These are phyloP conservation scores for Fusarium oxysporum DNA, from an alignment of 2,329 filamentous ascomycete species.

Conservation along the genomic window DNA sequence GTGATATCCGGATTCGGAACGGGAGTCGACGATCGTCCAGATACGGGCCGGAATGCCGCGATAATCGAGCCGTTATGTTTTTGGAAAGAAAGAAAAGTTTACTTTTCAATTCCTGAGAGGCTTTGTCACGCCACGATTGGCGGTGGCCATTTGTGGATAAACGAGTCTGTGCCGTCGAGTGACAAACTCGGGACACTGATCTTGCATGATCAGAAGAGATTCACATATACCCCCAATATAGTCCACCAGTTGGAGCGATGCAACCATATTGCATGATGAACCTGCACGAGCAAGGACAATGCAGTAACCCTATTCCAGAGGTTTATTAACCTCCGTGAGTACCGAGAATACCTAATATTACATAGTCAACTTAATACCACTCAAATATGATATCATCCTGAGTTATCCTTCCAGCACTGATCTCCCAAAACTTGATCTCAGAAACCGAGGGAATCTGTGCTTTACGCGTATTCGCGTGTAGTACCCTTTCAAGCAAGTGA, in stretches of 20 bases:
- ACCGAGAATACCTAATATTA: neutral
- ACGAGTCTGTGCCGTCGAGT: neutral
- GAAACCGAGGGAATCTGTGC: accelerated
- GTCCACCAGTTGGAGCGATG: slow-evolving; percentile 1
- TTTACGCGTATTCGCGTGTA: neutral
- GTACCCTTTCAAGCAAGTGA: too few species aligned
- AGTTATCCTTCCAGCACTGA: too few species aligned
- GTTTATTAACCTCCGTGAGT: neutral
- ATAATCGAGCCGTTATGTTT: neutral
- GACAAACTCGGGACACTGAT: neutral
- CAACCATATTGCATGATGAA: neutral
- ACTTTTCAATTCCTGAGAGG: too few species aligned
- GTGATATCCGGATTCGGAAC: slow-evolving; percentile 28
- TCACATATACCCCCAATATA: slow-evolving; percentile 4
- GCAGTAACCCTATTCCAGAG: neutral
- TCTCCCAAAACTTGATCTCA: accelerated
- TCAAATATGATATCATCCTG: neutral
- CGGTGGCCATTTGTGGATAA: neutral
- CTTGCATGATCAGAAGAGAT: neutral
- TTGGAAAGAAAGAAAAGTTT: neutral
- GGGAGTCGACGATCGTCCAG: neutral
- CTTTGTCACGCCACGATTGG: too few species aligned
- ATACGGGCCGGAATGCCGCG: neutral
- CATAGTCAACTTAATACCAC: neutral
- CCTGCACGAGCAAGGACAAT: neutral